phyloP scores from a whole-genome alignment of 2,329 filamentous ascomycete species.

The Epichloe festucae region DNA sequence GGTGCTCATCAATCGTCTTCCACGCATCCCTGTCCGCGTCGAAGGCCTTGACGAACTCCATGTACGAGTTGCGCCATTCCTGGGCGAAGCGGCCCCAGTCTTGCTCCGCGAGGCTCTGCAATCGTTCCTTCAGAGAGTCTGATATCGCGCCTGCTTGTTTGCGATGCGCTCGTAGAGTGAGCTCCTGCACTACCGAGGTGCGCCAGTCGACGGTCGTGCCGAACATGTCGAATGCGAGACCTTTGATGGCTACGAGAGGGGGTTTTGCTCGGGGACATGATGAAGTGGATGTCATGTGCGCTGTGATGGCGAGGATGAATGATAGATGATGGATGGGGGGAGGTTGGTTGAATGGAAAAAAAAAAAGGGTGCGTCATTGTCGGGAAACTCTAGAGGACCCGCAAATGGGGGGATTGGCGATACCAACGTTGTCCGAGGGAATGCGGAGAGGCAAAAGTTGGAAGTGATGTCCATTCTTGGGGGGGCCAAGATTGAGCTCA shows the following conservation, averaged over 20 bases:
- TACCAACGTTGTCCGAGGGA: no score
- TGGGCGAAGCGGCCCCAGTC: slow-evolving; percentile 56
- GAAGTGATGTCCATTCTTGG: no score
- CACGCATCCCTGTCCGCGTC: slow-evolving; percentile 37
- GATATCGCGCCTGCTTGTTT: slow-evolving; percentile 37
- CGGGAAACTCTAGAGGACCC: no score
- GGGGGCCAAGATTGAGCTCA: no score
- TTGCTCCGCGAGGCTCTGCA: slow-evolving; percentile 35
- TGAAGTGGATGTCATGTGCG: no score
- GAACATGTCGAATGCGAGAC: slow-evolving; percentile 63
- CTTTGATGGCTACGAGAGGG: slow-evolving; percentile 31
- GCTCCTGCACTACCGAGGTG: slow-evolving; percentile 45
- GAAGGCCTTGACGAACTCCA: slow-evolving; percentile 42
- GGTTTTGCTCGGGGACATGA: slow-evolving; percentile 1
- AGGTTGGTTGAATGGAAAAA: no score
- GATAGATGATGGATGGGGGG: no score
- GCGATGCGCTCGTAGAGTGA: slow-evolving; percentile 36
- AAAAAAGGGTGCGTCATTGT: no score
- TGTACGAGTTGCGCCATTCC: slow-evolving; percentile 57
- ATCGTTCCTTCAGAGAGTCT: slow-evolving; percentile 31
- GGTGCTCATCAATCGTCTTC: slow-evolving; percentile 61
- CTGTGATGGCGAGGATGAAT: no score
- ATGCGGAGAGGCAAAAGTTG: no score
- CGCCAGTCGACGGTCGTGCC: slow-evolving; percentile 76
- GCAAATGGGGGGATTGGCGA: no score